Percentiles rank a stretch among this genome's conserved stretches.
Evolutionary conservation across 768 basidiomycete genomes (phyloP).

Genomic region (Mycena crocata): DNA sequence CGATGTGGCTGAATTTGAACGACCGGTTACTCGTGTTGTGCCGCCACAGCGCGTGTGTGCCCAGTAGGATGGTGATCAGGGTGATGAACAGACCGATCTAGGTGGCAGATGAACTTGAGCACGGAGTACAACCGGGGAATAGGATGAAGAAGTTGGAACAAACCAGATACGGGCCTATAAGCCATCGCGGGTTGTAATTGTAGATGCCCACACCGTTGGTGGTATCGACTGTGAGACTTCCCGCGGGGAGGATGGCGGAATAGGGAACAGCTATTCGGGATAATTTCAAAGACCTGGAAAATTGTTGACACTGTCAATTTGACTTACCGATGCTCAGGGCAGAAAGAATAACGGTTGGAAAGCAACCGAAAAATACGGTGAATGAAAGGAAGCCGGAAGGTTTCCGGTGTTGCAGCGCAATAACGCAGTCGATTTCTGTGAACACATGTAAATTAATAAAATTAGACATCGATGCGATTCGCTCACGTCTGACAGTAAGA

Average conservation of each 20-base stretch:
- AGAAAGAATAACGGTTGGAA: conserved; percentile 9
- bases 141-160: background rate
- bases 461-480: background rate
- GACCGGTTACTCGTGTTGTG: conserved; percentile 14
- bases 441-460: background rate
- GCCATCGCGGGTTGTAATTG: background rate
- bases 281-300: background rate
- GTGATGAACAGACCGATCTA: conserved; percentile 3
- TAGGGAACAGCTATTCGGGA: background rate
- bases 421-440: conserved; percentile 8
- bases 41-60: conserved; percentile 4
- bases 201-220: conserved; percentile 6
- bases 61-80: background rate
- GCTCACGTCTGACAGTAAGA: conserved; percentile 8
- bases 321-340: conserved; percentile 8
- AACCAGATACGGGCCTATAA: conserved; percentile 4
- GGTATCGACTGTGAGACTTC: conserved; percentile 9
- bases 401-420: conserved; percentile 2
- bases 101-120: background rate
- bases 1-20: conserved; percentile 12
- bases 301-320: no score
- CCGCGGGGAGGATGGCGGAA: conserved; percentile 10
- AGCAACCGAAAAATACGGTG: conserved; percentile 7
- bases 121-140: background rate
- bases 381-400: background rate